These are phyloP conservation scores for Allium cepa DNA, from an alignment of 106 monocot species.

Conservation along the genomic window DNA sequence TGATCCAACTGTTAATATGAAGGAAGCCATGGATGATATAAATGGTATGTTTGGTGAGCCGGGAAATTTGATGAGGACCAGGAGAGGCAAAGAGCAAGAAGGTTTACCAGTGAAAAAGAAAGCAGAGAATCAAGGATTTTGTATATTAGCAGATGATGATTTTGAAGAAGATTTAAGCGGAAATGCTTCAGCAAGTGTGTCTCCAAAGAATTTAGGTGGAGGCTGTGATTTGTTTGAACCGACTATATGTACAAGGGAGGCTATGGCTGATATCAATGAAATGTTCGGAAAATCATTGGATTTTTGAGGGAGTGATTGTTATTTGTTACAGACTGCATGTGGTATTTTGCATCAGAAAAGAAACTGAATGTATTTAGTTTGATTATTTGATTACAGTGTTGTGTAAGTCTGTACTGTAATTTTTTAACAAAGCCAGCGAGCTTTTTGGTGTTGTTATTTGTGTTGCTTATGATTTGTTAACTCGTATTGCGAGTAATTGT, in stretches of 20 bases:
- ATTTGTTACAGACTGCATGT: too few relatives aligned
- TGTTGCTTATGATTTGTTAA: too few relatives aligned
- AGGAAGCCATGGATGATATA: slow-evolving; percentile 90
- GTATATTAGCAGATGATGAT: slow-evolving; percentile 56
- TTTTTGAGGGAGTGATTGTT: slow-evolving; percentile 24
- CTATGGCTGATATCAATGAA: slow-evolving; percentile 81
- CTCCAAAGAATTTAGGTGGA: neutral
- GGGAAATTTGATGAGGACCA: slow-evolving; percentile 24
- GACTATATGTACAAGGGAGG: slow-evolving; percentile 72
- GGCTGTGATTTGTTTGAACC: slow-evolving; percentile 66
- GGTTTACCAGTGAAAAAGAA: slow-evolving; percentile 10
- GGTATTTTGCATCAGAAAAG: too few relatives aligned
- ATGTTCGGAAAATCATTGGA: slow-evolving; percentile 82
- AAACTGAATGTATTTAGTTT: too few relatives aligned
- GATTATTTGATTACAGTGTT: too few relatives aligned
- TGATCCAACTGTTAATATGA: slow-evolving; percentile 85
- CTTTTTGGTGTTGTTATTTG: too few relatives aligned
- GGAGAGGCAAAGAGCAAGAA: slow-evolving; percentile 25
- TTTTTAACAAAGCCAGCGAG: too few relatives aligned
- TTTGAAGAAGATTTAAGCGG: slow-evolving; percentile 16
- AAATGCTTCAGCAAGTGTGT: slow-evolving; percentile 4
- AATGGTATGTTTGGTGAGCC: slow-evolving; percentile 87
- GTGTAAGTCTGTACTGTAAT: too few relatives aligned
- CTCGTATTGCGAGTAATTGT: too few relatives aligned
- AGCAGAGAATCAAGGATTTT: slow-evolving; percentile 24